Base-by-base conservation (phyloP, 805 yeast species). In the Brettanomyces nanus region DNA sequence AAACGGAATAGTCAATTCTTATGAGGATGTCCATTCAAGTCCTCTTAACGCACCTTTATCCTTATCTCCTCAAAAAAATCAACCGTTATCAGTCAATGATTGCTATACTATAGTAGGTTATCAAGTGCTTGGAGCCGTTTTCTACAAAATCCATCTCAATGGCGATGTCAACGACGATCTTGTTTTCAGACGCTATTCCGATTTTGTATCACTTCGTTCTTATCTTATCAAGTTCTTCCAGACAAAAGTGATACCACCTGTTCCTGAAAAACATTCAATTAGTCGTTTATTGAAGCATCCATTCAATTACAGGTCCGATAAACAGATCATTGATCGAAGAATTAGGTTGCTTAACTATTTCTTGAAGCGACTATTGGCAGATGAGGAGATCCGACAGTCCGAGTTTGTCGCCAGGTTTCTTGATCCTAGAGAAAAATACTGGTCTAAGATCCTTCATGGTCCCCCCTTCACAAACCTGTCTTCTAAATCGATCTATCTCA, bases 241-340 rank as follows among this genome's bases (percentile, higher is more conserved):
- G 4, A 77, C 94, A 4, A 61, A 84, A n/a, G 73, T 92, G 9
- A 76, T 92, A 7, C 97, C 99, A 3, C 96, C 97, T 1, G 85
- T 92, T n/a, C 98, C 98, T 0, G 83, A 80, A 54, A 84, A 83
- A 52, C 92, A 83, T 44, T 68, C 78, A 2, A 45, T 75, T 13
- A 59, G 72, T 31, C 45, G 51, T 28, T 43, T 59, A 15, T 41
- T 62, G 15, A 47, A 47, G 20, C 52, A 53, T 35, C 65, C 65
- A 2, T 53, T 60, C 30, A 46, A 45, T 20, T 60, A 59, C 41
- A 58, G 54, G 32, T 44, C 45, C 7, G 64, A 60, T 37, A 35
- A 45, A 2, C 45, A 46, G 21, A 56, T 59, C 9, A 68, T 74
- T n/a, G 72, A 70, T 42, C 62, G 69, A 51, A 61, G 80, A 37